Evolutionary conservation across 116 monocot genomes (phyloP).

Genomic region (Papilionanthe hybrid): DNA sequence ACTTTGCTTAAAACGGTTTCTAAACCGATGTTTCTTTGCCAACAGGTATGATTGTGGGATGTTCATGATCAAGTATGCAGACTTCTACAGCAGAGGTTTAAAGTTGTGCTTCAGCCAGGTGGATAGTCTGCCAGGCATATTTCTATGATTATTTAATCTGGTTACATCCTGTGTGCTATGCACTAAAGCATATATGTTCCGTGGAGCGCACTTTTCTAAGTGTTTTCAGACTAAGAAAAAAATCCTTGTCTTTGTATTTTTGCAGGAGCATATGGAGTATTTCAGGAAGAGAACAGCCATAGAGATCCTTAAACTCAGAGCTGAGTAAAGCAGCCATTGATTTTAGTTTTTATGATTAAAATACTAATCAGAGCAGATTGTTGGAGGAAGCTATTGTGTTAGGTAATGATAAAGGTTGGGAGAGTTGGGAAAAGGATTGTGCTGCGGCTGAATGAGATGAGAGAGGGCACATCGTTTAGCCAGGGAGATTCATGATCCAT

Average conservation of each 20-base stretch:
- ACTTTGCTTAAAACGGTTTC: background rate
- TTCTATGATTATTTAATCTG: background rate
- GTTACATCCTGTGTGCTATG: background rate
- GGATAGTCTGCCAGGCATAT: background rate
- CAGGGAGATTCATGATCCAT: background rate
- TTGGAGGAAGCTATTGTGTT: too few species aligned
- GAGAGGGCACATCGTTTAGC: too few species aligned
- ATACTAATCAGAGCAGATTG: background rate
- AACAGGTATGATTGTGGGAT: slow-evolving; percentile 32
- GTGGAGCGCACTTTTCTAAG: too few species aligned
- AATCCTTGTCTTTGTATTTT: background rate
- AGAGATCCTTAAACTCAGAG: slow-evolving; percentile 23
- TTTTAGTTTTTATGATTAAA: background rate
- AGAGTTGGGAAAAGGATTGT: too few species aligned
- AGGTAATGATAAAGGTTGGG: too few species aligned
- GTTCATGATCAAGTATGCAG: slow-evolving; percentile 40
- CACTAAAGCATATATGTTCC: background rate
- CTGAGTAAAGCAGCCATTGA: background rate
- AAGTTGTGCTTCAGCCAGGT: slow-evolving; percentile 20
- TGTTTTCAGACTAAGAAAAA: background rate
- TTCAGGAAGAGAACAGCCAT: slow-evolving; percentile 28
- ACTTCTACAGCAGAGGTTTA: slow-evolving; percentile 31
- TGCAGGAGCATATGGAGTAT: slow-evolving; percentile 25
- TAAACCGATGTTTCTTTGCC: background rate
- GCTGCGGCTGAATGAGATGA: too few species aligned